These are phyloP conservation scores for Talaromyces albobiverticillius DNA, from an alignment of 2,329 filamentous ascomycete species.

Conservation along the genomic window DNA sequence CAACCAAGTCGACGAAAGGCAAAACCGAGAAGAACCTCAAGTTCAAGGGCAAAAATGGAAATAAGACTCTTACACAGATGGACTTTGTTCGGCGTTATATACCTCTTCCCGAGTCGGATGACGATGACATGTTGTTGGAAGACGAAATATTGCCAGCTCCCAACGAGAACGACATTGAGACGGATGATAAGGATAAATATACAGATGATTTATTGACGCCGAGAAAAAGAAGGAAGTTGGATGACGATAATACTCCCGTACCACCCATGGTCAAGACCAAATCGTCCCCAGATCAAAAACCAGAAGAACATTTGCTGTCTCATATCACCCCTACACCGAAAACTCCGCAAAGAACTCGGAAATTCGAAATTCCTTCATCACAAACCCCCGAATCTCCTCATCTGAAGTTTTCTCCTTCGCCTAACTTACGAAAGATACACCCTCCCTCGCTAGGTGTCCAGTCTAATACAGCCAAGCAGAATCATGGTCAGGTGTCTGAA, in stretches of 20 bases:
- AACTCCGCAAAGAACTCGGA: constrained; percentile 34
- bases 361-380: constrained; percentile 39
- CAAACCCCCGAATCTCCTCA: constrained; percentile 43
- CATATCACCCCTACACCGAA: constrained; percentile 16
- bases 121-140: constrained; percentile 20
- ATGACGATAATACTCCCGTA: neutral
- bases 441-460: constrained; percentile 25
- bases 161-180: neutral
- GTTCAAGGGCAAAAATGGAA: constrained; percentile 19
- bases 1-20: constrained; percentile 21
- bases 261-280: neutral
- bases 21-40: constrained; percentile 18
- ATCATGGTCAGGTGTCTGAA: neutral
- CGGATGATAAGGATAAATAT: neutral
- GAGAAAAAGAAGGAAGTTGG: constrained; percentile 24
- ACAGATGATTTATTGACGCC: constrained; percentile 10
- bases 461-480: neutral
- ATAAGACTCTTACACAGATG: constrained; percentile 44
- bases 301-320: neutral
- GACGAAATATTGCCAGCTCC: neutral
- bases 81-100: constrained; percentile 37
- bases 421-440: constrained; percentile 28
- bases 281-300: neutral
- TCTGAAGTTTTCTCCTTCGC: constrained; percentile 34
- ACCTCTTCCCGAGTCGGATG: constrained; percentile 30